A percentile compares a stretch with the other conserved stretches of the same genome.
These are phyloP conservation scores for Buddleja alternifolia DNA, from an alignment of 257 asterid genomes.

Conservation along the genomic window DNA sequence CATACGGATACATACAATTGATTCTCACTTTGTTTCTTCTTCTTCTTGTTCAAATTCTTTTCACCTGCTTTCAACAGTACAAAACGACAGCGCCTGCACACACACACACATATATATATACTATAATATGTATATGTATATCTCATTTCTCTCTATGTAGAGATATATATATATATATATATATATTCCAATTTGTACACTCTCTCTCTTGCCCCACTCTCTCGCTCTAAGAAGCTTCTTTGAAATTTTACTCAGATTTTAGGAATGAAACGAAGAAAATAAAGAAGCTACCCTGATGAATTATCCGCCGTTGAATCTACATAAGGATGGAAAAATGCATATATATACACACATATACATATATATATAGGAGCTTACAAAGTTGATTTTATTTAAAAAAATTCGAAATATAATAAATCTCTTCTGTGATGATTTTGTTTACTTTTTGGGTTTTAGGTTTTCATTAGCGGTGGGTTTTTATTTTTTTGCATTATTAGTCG, in stretches of 20 bases:
- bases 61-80: constrained; percentile 31
- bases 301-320: background rate
- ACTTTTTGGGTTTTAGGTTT: constrained; percentile 10
- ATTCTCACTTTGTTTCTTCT: constrained; percentile 1
- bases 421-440: constrained; percentile 10
- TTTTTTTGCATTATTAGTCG: constrained; percentile 28
- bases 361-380: constrained; percentile 21
- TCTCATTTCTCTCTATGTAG: constrained; percentile 6
- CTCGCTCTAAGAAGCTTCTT: constrained; percentile 38
- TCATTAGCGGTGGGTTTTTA: constrained; percentile 31
- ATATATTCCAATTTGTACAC: constrained; percentile 1
- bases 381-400: too few relatives aligned
- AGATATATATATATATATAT: constrained; percentile 1
- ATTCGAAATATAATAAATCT: too few relatives aligned
- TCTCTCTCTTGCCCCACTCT: constrained; percentile 18
- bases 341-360: too few relatives aligned
- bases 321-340: constrained; percentile 21
- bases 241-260: constrained; percentile 32
- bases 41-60: constrained; percentile 20
- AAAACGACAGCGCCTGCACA: constrained; percentile 41
- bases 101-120: constrained; percentile 10
- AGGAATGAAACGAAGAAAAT: constrained; percentile 15
- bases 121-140: too few relatives aligned
- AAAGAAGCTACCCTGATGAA: background rate
- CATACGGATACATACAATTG: background rate